Conservation (phyloP, 1,139 yeast species). For the Kazachstania sp. region DNA sequence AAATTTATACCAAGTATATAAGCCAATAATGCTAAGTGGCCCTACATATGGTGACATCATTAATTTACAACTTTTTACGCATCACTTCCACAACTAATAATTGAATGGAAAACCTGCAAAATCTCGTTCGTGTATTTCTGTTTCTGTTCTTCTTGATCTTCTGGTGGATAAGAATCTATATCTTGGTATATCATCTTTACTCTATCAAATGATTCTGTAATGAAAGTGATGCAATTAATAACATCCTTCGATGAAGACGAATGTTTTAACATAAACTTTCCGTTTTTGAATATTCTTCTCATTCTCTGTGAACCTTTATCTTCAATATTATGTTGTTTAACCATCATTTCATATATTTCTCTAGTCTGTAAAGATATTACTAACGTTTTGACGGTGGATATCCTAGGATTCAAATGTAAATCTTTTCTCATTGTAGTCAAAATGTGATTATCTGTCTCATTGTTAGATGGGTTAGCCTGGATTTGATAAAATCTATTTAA, state of each 20-base stretch:
- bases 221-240: constrained; percentile 17
- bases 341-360: constrained; percentile 46
- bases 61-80: background rate
- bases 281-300: constrained; percentile 24
- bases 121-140: constrained; percentile 11
- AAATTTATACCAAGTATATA: too few relatives aligned
- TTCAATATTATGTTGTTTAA: constrained; percentile 28
- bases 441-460: constrained; percentile 47
- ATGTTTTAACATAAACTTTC: constrained; percentile 12
- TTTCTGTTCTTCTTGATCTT: constrained; percentile 6
- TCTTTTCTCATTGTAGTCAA: constrained; percentile 50
- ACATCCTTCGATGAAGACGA: constrained; percentile 19
- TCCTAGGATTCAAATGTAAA: constrained; percentile 24
- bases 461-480: constrained; percentile 36
- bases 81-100: constrained; percentile 9
- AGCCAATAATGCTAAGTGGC: too few relatives aligned
- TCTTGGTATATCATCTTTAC: constrained; percentile 20
- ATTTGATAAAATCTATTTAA: constrained; percentile 32
- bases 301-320: constrained; percentile 19
- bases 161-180: background rate
- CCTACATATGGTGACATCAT: too few relatives aligned
- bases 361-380: constrained; percentile 46
- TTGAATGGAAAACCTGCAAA: constrained; percentile 12
- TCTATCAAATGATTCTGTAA: constrained; percentile 17
- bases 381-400: constrained; percentile 22